Percentiles rank a stretch among this genome's conserved stretches.
These are phyloP conservation scores for Tylopilus rubrobrunneus DNA, from an alignment of 768 basidiomycete species.

Conservation along the genomic window DNA sequence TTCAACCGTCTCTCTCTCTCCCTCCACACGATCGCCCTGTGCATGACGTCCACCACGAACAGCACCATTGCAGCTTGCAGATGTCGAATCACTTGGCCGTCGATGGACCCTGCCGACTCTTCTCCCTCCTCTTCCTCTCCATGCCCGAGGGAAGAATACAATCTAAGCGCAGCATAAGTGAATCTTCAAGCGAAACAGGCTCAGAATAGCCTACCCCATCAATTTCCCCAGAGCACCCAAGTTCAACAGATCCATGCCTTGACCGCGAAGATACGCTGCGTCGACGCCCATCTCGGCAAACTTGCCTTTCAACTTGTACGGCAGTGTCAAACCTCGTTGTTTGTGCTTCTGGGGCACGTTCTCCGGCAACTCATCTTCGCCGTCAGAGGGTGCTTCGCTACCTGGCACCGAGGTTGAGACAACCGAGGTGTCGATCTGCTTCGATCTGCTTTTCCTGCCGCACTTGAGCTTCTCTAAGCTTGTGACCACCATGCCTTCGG, in stretches of 20 bases:
- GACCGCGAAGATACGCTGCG: constrained; percentile 36
- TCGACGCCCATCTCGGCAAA: constrained; percentile 46
- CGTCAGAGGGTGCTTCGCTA: constrained; percentile 7
- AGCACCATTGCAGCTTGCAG: constrained; percentile 43
- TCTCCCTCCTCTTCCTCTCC: constrained; percentile 18
- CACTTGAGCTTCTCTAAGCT: constrained; percentile 35
- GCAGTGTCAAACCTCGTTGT: constrained; percentile 39
- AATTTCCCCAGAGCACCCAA: constrained; percentile 33
- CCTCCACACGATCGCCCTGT: constrained; percentile 48
- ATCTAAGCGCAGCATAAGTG: constrained; percentile 14
- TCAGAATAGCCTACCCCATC: constrained; percentile 36
- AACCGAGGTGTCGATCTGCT: constrained; percentile 1
- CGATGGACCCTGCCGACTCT: constrained; percentile 37
- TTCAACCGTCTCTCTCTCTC: no score
- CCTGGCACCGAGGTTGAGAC: constrained; percentile 7
- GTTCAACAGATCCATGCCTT: constrained; percentile 43
- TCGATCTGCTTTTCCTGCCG: constrained; percentile 26
- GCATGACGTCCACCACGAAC: constrained; percentile 51
- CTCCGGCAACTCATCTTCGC: constrained; percentile 6
- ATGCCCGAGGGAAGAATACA: constrained; percentile 28
- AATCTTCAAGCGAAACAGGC: background rate
- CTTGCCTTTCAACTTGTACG: constrained; percentile 40
- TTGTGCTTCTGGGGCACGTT: constrained; percentile 13
- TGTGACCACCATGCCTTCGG: background rate
- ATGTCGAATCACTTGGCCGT: constrained; percentile 44